A percentile compares a stretch with the other conserved stretches of the same genome.
These are phyloP conservation scores for Globisporangium barbulae DNA, from an alignment of 352 stramenopile genomes.

Conservation along the genomic window DNA sequence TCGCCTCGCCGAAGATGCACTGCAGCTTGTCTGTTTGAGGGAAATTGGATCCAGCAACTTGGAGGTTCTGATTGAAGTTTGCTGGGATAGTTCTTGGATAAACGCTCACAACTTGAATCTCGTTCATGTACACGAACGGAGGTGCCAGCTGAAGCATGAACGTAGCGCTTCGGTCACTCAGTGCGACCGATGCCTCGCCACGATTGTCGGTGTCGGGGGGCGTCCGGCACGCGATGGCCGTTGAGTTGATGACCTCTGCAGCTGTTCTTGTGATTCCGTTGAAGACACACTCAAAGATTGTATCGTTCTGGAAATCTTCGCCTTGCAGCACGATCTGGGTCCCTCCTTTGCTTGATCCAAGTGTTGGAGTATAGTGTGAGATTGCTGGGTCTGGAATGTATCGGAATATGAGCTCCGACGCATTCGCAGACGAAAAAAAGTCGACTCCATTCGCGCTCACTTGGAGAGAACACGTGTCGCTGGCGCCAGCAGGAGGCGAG, in stretches of 20 bases:
- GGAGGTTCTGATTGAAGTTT: slow-evolving; percentile 35
- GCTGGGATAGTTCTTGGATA: slow-evolving; percentile 22
- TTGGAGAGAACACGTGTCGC: slow-evolving; percentile 15
- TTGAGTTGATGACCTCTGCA: slow-evolving; percentile 27
- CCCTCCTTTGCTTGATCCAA: slow-evolving; percentile 31
- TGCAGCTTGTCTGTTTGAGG: slow-evolving; percentile 19
- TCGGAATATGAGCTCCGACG: slow-evolving; percentile 16
- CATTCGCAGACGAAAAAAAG: slow-evolving; percentile 23
- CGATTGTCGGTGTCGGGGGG: slow-evolving; percentile 12
- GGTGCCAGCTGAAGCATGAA: slow-evolving; percentile 23
- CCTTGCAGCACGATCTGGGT: slow-evolving; percentile 32
- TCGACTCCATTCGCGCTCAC: slow-evolving; percentile 45
- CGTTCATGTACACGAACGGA: slow-evolving; percentile 30
- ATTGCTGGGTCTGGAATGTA: slow-evolving; percentile 25
- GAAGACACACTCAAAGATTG: slow-evolving; percentile 35
- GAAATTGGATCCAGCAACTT: slow-evolving; percentile 25
- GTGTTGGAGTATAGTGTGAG: slow-evolving; percentile 23
- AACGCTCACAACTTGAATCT: slow-evolving; percentile 19
- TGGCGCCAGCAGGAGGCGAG: slow-evolving; percentile 14
- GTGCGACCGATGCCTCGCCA: slow-evolving; percentile 15
- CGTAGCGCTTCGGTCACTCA: slow-evolving; percentile 21
- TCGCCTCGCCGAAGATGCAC: slow-evolving; percentile 22
- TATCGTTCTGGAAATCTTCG: slow-evolving; percentile 21
- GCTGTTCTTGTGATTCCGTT: slow-evolving; percentile 9
- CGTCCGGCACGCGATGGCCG: slow-evolving; percentile 23